These are phyloP conservation scores for Fusarium sp. DNA, from an alignment of 2,329 filamentous ascomycete species.

Conservation along the genomic window DNA sequence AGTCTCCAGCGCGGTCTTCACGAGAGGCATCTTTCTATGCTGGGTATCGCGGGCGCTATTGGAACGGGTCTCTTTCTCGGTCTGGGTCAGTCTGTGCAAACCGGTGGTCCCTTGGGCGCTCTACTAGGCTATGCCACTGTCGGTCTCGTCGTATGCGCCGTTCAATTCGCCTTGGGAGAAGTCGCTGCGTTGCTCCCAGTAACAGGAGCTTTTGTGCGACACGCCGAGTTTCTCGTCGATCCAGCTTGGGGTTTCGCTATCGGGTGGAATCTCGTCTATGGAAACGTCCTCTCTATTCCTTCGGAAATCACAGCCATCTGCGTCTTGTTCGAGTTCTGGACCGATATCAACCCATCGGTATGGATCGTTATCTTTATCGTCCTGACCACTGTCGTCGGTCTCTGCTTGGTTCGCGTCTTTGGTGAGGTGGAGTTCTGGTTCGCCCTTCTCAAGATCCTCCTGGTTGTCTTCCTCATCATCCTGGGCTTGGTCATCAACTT, in stretches of 20 bases:
- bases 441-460: conserved; percentile 64
- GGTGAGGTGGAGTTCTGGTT: conserved; percentile 69
- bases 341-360: conserved; percentile 50
- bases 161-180: conserved; percentile 66
- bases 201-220: conserved; percentile 64
- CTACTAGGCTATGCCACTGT: conserved; percentile 62
- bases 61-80: conserved; percentile 56
- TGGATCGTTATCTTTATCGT: conserved; percentile 48
- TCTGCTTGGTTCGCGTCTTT: conserved; percentile 65
- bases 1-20: conserved; percentile 46
- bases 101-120: conserved; percentile 57
- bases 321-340: conserved; percentile 58
- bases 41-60: conserved; percentile 68
- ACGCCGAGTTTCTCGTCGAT: conserved; percentile 66
- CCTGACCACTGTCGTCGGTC: conserved; percentile 44
- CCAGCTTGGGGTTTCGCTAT: conserved; percentile 69
- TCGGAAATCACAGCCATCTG: conserved; percentile 65
- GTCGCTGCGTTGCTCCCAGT: conserved; percentile 64
- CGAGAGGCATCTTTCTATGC: conserved; percentile 63
- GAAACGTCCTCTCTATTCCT: conserved; percentile 65
- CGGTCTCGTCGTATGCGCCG: conserved; percentile 63
- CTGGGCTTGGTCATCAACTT: conserved; percentile 59
- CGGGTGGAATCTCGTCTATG: conserved; percentile 67
- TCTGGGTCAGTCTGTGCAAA: conserved; percentile 60
- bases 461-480: conserved; percentile 66